These are phyloP conservation scores for Puccinia triticina DNA, from an alignment of 1,284 basidiomycete species.

Conservation along the genomic window DNA sequence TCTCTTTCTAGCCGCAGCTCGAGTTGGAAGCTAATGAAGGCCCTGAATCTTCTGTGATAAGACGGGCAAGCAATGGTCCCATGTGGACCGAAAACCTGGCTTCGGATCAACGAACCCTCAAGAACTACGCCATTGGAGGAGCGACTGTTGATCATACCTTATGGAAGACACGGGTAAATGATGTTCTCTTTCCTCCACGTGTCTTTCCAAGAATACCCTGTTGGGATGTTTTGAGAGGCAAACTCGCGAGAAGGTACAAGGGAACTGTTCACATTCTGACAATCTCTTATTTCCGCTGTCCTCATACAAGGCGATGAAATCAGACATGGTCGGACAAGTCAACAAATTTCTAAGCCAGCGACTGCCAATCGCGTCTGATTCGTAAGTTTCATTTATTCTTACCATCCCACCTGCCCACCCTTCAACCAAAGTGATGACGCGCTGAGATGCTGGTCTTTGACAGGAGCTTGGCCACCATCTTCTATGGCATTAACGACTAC, in stretches of 20 bases:
- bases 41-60: not conserved
- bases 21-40: not conserved
- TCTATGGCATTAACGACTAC: constrained; percentile 39
- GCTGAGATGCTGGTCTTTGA: not conserved
- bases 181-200: not conserved
- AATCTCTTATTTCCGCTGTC: not conserved
- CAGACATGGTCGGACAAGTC: constrained; percentile 40
- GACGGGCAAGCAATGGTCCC: constrained; percentile 29
- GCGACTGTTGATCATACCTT: constrained; percentile 31
- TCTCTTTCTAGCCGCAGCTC: not conserved
- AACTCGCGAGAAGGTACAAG: no score
- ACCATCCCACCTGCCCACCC: not conserved
- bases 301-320: not conserved
- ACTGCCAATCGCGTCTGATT: not conserved
- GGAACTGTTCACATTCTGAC: no score
- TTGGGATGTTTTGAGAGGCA: not conserved
- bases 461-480: constrained; percentile 27
- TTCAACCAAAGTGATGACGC: not conserved
- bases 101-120: not conserved
- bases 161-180: constrained; percentile 22
- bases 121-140: constrained; percentile 35
- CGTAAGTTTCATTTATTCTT: not conserved
- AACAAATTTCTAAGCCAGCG: constrained; percentile 14
- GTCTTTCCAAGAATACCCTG: not conserved
- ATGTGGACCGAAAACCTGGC: constrained; percentile 18